Evolutionary conservation across 2,329 filamentous ascomycete genomes (phyloP), one percentile per base, ranked within the genome.

Genomic region (Ophiostoma piceae): DNA sequence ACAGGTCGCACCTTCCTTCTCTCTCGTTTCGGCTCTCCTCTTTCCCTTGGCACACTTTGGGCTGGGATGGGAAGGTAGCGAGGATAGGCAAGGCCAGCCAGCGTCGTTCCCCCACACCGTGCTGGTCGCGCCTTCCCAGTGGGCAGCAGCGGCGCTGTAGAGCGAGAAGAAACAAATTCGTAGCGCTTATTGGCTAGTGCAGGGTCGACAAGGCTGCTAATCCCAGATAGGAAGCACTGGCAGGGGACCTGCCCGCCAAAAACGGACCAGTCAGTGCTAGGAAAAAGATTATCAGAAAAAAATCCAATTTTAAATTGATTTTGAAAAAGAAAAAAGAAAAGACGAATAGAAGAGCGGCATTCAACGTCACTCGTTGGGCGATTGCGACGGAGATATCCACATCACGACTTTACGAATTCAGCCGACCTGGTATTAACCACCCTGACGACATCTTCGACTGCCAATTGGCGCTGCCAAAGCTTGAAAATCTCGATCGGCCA

Each of bases 11-110:
- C 64, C 39, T 41, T 41, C 64, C 60, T 7, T 57, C 60, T 8
- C 37, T 60, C 29, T 68, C 26, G 39, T n/a, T 41, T 68, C 43
- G 47, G 29, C 60, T 35, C 60, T 62, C 32, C 47, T 68, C 54
- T 68, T 68, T 41, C 47, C 37, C 51, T 67, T 47, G 65, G 65
- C 65, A 32, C 37, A 22, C 22, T 41, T 47, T 19, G 32, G 39
- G 64, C 12, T n/a, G 64, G 43, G 32, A 65, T n/a, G n/a, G 19
- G 22, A 22, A 16, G 35, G 64, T 26, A 39, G 35, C 35, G 12
- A 26, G 3, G 11, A 11, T 62, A 32, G 26, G 57, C 26, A 62
- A 19, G 57, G 26, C 57, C 26, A 16, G 57, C 43, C 43, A 35
- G 29, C 60, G 8, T 65, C 62, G 62, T 65, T 39, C 35, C 32